phyloP scores from a whole-genome alignment of 208 protist genomes.

The Leishmania lainsoni region DNA sequence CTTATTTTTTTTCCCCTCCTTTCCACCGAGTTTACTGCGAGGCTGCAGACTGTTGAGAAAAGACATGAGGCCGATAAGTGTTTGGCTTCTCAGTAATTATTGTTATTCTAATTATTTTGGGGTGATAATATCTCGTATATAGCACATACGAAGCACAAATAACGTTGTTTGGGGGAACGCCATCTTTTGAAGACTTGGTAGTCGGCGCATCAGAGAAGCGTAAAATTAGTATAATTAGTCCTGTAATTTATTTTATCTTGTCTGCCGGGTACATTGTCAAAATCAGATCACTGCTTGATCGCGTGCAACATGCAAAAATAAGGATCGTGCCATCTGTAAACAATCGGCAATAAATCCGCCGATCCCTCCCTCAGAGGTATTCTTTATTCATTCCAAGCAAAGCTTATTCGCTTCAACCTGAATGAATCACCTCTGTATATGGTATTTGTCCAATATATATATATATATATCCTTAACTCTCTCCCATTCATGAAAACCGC shows the following conservation, averaged over 20 bases:
- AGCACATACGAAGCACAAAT: background rate
- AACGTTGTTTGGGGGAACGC: too few species aligned
- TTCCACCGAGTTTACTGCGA: background rate
- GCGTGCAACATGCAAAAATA: background rate
- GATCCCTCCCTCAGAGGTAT: too few species aligned
- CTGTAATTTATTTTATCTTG: background rate
- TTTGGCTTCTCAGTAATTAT: background rate
- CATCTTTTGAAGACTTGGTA: background rate
- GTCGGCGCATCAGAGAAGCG: too few species aligned
- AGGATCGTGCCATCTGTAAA: background rate
- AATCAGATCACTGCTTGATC: background rate
- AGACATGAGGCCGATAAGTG: background rate
- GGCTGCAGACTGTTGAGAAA: background rate
- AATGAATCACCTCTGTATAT: background rate
- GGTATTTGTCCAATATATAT: background rate
- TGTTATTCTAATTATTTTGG: background rate
- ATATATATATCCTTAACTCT: background rate
- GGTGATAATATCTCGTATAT: background rate
- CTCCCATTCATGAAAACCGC: background rate
- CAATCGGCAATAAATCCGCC: background rate
- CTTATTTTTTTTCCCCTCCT: background rate
- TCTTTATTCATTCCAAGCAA: background rate
- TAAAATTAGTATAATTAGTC: background rate
- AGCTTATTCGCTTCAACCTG: background rate
- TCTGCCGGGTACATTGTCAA: background rate